phyloP scores from a whole-genome alignment of 163 green algal genomes.

The Scenedesmus sp. region DNA sequence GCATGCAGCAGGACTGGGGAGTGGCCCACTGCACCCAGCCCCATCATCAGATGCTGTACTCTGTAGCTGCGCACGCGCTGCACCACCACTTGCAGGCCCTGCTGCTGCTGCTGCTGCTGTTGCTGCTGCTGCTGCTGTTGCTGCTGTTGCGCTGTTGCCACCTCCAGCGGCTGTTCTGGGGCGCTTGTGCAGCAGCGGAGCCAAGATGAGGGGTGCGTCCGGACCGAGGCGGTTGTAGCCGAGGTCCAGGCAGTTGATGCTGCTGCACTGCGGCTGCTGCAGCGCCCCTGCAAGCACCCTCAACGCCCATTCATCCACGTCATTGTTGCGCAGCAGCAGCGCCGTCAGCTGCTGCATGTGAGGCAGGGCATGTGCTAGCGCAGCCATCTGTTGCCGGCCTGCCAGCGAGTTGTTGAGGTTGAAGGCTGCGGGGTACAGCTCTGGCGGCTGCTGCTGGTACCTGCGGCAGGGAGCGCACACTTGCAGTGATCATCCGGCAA shows the following conservation, averaged over 20 bases:
- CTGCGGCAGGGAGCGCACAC: conserved; percentile 19
- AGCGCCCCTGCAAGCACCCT: conserved; percentile 19
- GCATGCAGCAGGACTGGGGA: background rate
- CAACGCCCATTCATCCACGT: conserved; percentile 43
- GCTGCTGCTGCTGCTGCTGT: background rate
- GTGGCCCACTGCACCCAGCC: background rate
- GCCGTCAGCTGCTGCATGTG: conserved; percentile 44
- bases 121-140: background rate
- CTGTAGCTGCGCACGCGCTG: background rate
- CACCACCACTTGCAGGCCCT: background rate
- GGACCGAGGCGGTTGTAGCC: conserved; percentile 34
- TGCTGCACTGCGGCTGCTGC: conserved; percentile 15
- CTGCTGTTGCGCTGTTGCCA: background rate
- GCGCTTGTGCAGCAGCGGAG: conserved; percentile 40
- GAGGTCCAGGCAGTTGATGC: conserved; percentile 33
- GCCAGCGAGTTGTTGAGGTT: conserved; percentile 38
- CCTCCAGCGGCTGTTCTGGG: background rate
- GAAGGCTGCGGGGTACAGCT: conserved; percentile 15
- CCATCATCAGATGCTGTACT: background rate
- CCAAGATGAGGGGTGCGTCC: background rate
- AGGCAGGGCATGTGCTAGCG: conserved; percentile 46
- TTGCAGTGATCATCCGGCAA: too few relatives aligned
- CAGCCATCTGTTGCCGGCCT: conserved; percentile 43
- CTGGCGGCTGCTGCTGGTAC: conserved; percentile 42
- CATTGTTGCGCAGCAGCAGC: conserved; percentile 52